Evolutionary conservation across 306 rosid genomes (phyloP).

Genomic region (Prinsepia uniflora): DNA sequence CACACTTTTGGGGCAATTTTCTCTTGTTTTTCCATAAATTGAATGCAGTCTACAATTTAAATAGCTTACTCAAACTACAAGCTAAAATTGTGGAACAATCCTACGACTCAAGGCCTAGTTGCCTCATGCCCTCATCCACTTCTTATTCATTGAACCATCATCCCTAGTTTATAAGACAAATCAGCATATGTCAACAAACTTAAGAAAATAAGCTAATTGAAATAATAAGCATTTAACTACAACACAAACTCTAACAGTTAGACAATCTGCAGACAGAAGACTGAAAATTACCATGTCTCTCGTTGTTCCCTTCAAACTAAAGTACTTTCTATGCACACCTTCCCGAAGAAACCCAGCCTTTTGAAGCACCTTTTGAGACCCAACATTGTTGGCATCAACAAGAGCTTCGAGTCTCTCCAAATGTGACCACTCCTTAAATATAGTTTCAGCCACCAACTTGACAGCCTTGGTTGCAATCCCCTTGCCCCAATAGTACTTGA

Average conservation of each 20-base stretch:
- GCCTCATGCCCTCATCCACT: too few relatives aligned
- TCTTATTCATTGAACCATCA: too few relatives aligned
- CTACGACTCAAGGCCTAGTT: too few relatives aligned
- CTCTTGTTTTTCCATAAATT: too few relatives aligned
- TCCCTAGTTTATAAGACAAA: too few relatives aligned
- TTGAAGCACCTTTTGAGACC: slow-evolving; percentile 60
- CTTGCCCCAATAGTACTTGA: slow-evolving; percentile 61
- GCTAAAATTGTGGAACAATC: too few relatives aligned
- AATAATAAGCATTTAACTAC: neutral
- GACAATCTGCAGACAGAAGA: slow-evolving; percentile 39
- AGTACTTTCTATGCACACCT: slow-evolving; percentile 59
- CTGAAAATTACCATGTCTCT: slow-evolving; percentile 47
- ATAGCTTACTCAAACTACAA: too few relatives aligned
- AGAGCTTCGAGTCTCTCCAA: slow-evolving; percentile 77
- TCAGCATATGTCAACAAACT: too few relatives aligned
- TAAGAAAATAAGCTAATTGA: too few relatives aligned
- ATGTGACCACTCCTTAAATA: slow-evolving; percentile 42
- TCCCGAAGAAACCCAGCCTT: slow-evolving; percentile 65
- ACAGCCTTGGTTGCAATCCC: slow-evolving; percentile 63
- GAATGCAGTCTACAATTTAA: too few relatives aligned
- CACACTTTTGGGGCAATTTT: too few relatives aligned
- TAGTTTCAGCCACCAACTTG: slow-evolving; percentile 39
- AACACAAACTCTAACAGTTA: neutral
- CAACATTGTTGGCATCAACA: slow-evolving; percentile 57
- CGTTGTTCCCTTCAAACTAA: slow-evolving; percentile 33